Base-by-base conservation (phyloP, 139 green algal species). In the Chlamydomonas incerta region DNA sequence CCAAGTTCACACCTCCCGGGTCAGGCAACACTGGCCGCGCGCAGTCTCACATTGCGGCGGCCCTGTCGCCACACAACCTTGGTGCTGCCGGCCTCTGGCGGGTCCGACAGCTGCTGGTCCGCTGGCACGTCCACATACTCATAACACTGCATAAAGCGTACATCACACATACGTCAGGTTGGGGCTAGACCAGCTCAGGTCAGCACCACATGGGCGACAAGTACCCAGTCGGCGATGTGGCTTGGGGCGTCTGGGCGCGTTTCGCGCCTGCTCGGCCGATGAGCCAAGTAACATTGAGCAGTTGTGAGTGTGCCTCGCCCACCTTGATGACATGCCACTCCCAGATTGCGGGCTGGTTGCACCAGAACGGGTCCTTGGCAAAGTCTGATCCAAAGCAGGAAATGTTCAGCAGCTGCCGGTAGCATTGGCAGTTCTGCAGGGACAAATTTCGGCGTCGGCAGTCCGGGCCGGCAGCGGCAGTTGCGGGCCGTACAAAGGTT, bases 401-500 rank as follows among this genome's bases (percentile, higher is more conserved):
- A 0, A 77, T 23, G 28, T 28, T 24, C 41, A 28, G 0, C 28
- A 77, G 46, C 71, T 77, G 71, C 71, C 71, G 71, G 46, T 63
- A 77, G 71, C 71, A 77, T 0, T 41, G 46, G 71, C 71, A 77
- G 46, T 77, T 62, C 46, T 74, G 55, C 18, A 58, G 13, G 11
- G 13, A 58, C 52, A 58, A 23, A 23, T 15, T 15, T 58, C 52
- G 52, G 52, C 52, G 52, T 23, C 52, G 13, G 13, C 11, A 58
- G 52, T 11, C 52, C 52, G 52, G n/a, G n/a, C n/a, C n/a, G n/a
- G n/a, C n/a, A n/a, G n/a, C n/a, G n/a, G n/a, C n/a, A n/a, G n/a
- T n/a, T n/a, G n/a, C n/a, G n/a, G n/a, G n/a, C n/a, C n/a, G n/a
- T n/a, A n/a, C n/a, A n/a, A n/a, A n/a, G n/a, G n/a, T n/a, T n/a